These are phyloP conservation scores for Diaporthe citrichinensis DNA, from an alignment of 2,329 filamentous ascomycete genomes.

Conservation along the genomic window DNA sequence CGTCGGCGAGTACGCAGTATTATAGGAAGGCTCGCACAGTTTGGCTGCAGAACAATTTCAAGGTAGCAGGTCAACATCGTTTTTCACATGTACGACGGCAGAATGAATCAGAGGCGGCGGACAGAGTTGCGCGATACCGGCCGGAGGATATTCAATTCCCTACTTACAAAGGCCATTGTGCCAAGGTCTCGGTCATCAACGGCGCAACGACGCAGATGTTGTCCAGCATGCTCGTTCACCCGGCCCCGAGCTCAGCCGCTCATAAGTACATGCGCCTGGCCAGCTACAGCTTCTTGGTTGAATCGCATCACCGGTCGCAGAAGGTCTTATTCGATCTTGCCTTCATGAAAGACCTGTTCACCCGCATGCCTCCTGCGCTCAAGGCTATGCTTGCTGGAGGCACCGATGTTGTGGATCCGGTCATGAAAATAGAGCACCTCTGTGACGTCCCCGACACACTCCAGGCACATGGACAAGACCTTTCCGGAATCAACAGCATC, in stretches of 20 bases:
- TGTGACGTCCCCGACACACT: neutral
- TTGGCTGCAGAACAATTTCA: neutral
- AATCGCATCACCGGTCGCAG: neutral
- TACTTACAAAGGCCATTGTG: neutral
- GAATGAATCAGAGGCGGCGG: neutral
- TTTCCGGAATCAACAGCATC: neutral
- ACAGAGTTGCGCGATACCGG: neutral
- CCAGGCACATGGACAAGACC: neutral
- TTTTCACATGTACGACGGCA: neutral
- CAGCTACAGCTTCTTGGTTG: constrained; percentile 19
- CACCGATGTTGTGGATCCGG: neutral
- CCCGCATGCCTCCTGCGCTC: neutral
- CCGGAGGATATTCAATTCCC: constrained; percentile 2
- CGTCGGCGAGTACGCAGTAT: neutral
- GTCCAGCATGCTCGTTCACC: neutral
- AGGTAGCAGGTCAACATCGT: no score
- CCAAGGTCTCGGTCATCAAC: neutral
- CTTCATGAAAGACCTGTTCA: constrained; percentile 1
- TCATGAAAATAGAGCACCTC: neutral
- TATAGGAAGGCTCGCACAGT: neutral
- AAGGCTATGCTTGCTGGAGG: neutral
- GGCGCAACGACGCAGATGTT: constrained; percentile 3
- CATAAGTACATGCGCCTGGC: constrained; percentile 4
- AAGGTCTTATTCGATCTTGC: constrained; percentile 16
- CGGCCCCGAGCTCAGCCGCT: neutral